Percentiles rank a stretch among this genome's conserved stretches.
phyloP scores from a whole-genome alignment of 2,329 filamentous ascomycete species.

The Fusarium sororula region DNA sequence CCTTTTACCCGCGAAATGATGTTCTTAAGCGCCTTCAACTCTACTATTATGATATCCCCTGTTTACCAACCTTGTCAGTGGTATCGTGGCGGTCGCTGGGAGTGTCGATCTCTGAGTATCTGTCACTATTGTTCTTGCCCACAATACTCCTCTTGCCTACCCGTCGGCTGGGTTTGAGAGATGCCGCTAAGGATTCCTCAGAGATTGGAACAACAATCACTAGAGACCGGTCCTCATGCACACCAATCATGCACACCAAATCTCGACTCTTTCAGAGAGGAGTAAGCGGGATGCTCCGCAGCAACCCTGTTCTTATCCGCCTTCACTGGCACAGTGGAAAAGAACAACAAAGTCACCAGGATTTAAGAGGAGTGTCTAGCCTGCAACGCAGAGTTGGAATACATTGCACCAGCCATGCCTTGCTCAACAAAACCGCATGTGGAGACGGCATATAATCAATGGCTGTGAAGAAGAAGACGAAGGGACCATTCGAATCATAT shows the following conservation, averaged over 20 bases:
- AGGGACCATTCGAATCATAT: not conserved
- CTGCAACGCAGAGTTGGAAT: not conserved
- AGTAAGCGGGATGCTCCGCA: fast-evolving
- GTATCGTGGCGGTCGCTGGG: not conserved
- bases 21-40: fast-evolving
- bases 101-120: fast-evolving
- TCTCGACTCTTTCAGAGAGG: not conserved
- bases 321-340: not conserved
- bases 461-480: not conserved
- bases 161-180: not conserved
- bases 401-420: not conserved
- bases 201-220: not conserved
- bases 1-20: too few species aligned
- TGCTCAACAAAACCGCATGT: too few species aligned
- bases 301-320: not conserved
- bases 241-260: too few species aligned
- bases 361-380: too few species aligned
- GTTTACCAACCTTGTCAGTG: not conserved
- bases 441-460: not conserved
- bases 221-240: too few species aligned
- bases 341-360: not conserved
- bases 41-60: too few species aligned
- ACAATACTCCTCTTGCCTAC: not conserved
- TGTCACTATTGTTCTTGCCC: not conserved
- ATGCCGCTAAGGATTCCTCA: not conserved